Conservation (phyloP, 129 eudicot genomes). For the Kitagawia praeruptora region DNA sequence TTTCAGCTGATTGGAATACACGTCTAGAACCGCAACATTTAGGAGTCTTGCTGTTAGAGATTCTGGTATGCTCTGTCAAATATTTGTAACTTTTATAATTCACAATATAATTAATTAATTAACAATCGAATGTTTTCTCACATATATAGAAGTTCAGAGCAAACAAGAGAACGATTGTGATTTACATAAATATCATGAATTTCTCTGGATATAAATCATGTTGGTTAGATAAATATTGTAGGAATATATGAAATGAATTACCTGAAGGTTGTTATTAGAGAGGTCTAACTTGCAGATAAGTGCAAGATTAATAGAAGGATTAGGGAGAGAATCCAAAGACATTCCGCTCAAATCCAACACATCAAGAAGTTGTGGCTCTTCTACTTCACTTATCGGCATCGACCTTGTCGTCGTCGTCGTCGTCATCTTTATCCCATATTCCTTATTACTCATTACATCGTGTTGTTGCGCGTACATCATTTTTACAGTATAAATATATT, state of each 20-base stretch:
- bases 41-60: conserved; percentile 68
- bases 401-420: neutral
- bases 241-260: neutral
- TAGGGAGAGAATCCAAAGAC: conserved; percentile 57
- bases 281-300: conserved; percentile 52
- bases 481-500: neutral
- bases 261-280: conserved; percentile 88
- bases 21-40: conserved; percentile 61
- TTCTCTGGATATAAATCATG: no score
- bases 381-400: neutral
- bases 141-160: no score
- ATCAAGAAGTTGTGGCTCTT: neutral
- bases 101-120: no score
- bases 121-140: no score
- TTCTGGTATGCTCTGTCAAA: conserved; percentile 64
- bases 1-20: conserved; percentile 76
- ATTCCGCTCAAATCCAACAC: conserved; percentile 71
- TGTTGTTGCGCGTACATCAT: conserved; percentile 11
- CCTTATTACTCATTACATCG: neutral
- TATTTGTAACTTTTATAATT: no score
- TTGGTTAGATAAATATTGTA: no score
- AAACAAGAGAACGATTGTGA: no score
- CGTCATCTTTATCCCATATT: neutral
- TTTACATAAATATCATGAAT: no score
- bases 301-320: conserved; percentile 40